Percentiles rank a stretch among this genome's conserved stretches.
phyloP scores from a whole-genome alignment of 148 eudicot genomes.

The Camellia japonica region DNA sequence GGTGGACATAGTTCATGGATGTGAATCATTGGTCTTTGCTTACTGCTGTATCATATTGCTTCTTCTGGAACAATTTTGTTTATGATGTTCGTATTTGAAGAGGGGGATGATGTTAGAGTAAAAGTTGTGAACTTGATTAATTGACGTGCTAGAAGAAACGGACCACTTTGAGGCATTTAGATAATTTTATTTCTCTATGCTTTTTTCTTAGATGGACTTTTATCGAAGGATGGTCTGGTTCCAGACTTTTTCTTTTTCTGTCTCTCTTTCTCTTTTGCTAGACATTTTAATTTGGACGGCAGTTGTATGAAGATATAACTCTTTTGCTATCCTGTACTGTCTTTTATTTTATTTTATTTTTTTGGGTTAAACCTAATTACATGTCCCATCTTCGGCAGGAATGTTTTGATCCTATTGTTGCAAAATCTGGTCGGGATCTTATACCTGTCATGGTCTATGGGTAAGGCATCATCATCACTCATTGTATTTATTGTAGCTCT shows the following conservation, averaged over 20 bases:
- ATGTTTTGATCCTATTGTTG: conserved; percentile 87
- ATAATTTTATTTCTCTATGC: background rate
- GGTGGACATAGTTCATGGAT: background rate
- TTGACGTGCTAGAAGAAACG: background rate
- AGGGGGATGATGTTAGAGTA: background rate
- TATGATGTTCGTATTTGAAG: background rate
- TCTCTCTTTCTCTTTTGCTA: background rate
- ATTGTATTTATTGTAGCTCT: conserved; percentile 13
- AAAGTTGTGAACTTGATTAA: background rate
- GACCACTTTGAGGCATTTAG: background rate
- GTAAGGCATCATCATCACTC: conserved; percentile 34
- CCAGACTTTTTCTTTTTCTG: background rate
- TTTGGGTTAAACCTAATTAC: background rate
- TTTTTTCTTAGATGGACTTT: background rate
- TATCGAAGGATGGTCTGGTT: background rate
- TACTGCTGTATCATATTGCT: conserved; percentile 8
- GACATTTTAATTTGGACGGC: background rate
- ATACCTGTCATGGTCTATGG: conserved; percentile 98
- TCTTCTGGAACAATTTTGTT: background rate
- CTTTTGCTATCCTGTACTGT: background rate
- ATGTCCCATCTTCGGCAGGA: conserved; percentile 48
- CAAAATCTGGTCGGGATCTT: conserved; percentile 78
- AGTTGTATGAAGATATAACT: background rate
- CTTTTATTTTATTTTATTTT: background rate
- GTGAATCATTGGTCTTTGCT: background rate